Base-by-base conservation (phyloP, 1,139 yeast species). In the Lodderomyces oxycetoniae region DNA sequence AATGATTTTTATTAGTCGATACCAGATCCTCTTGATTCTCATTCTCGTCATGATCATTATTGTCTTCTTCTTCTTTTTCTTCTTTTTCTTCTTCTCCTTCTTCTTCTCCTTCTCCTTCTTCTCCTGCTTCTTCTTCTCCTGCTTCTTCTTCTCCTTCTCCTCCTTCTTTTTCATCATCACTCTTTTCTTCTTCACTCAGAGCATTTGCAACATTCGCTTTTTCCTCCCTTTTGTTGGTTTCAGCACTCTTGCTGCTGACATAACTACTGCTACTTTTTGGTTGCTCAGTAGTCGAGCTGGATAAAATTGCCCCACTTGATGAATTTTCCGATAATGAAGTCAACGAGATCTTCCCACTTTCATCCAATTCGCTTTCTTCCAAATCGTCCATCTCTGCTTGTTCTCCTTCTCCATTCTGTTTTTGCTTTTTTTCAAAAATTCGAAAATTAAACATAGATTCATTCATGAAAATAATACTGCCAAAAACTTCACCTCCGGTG, bases 381-480 rank as follows among this genome's bases (percentile, higher is more conserved):
- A n/a, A n/a, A n/a, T n/a, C n/a, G n/a, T 24, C 26, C 26, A 24
- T 19, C 22, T 19, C n/a, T 12, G 33, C 11, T 14, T 27, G 16
- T 29, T 31, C 11, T 36, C 10, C 29, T 15, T 24, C 21, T 6
- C 3, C 22, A n/a, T 24, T 16, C 6, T 16, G 22, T 26, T 31
- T 16, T 27, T 31, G 28, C 30, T 15, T 30, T 14, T 22, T 22
- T 25, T 53, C 55, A 43, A 63, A 67, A 9, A 67, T 67, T 41
- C 55, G 56, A 44, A 68, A 68, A 41, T 65, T 67, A 47, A 64
- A 67, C 10, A 63, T 57, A 32, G 62, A 57, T 42, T 66, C 67
- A 41, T 66, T 65, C 70, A 65, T 67, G 40, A 68, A 56, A 35
- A 58, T 63, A 16, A 68, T 63, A 16, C 67, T 55, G 4, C 74